Conservation (phyloP, 345 rosid species). For the Dovyalis caffra region DNA sequence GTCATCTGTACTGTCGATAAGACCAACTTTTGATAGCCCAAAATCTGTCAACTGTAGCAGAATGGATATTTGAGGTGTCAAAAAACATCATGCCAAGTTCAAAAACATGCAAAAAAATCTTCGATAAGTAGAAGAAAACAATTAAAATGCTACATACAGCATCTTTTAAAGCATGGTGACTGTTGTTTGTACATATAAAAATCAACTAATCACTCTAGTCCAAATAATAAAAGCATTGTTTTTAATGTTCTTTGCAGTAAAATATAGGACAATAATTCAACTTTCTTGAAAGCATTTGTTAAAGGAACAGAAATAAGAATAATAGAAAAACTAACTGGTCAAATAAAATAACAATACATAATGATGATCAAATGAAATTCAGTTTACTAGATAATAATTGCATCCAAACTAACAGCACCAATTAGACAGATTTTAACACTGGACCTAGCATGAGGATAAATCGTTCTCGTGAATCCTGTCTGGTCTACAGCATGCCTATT, state of each 20-base stretch:
- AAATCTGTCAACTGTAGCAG: conserved; percentile 94
- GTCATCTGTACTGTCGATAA: conserved; percentile 94
- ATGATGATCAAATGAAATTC: neutral
- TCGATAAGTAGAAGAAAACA: neutral
- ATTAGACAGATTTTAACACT: too few species aligned
- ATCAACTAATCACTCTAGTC: neutral
- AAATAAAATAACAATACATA: neutral
- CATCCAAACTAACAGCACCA: neutral
- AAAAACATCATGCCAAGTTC: conserved; percentile 1
- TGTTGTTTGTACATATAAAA: neutral
- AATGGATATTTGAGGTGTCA: conserved; percentile 28
- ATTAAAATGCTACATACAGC: neutral
- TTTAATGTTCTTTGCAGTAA: neutral
- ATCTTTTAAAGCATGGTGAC: neutral
- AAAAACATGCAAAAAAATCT: neutral
- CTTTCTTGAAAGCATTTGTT: neutral
- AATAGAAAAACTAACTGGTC: neutral
- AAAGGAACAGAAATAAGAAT: neutral
- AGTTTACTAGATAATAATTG: neutral
- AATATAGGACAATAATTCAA: neutral
- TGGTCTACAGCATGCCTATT: neutral
- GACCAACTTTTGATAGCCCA: conserved; percentile 97
- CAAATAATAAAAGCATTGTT: neutral
- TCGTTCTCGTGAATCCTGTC: too few species aligned
- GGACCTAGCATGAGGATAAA: neutral